phyloP scores from a whole-genome alignment of 805 yeast genomes.

The Saccharomycopsis guyanensis region DNA sequence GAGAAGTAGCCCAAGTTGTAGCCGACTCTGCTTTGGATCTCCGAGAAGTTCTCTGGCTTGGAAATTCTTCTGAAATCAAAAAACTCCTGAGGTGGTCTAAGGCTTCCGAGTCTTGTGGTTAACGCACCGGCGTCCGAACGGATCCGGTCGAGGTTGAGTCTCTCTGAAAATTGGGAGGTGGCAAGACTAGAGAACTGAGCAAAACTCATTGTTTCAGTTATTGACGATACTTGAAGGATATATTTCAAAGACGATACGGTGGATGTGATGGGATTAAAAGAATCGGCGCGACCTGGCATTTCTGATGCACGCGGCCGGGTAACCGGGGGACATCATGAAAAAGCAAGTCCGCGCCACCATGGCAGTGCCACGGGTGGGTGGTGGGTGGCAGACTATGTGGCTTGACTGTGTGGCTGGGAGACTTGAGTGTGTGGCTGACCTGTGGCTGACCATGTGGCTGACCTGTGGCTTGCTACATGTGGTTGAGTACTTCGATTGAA shows the following conservation, averaged over 20 bases:
- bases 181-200: constrained; percentile 24
- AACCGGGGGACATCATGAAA: too few species aligned
- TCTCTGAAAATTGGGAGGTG: constrained; percentile 37
- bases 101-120: constrained; percentile 56
- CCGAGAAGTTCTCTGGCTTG: constrained; percentile 84
- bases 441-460: too few species aligned
- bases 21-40: constrained; percentile 78
- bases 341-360: too few species aligned
- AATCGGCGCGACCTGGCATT: background rate
- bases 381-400: too few species aligned
- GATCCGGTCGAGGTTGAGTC: constrained; percentile 42
- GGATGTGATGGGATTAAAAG: background rate
- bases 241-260: background rate
- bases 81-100: constrained; percentile 89
- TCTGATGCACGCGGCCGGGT: background rate
- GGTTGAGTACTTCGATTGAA: too few species aligned
- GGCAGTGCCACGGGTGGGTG: too few species aligned
- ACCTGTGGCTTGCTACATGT: too few species aligned
- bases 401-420: too few species aligned
- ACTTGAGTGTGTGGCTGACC: too few species aligned
- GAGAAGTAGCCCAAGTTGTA: constrained; percentile 83
- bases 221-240: too few species aligned
- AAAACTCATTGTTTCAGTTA: constrained; percentile 14
- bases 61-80: constrained; percentile 85
- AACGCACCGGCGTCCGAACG: constrained; percentile 44